Evolutionary conservation across 371 early-diverging fungal genomes (phyloP).

Genomic region (Mucor plumbeus): DNA sequence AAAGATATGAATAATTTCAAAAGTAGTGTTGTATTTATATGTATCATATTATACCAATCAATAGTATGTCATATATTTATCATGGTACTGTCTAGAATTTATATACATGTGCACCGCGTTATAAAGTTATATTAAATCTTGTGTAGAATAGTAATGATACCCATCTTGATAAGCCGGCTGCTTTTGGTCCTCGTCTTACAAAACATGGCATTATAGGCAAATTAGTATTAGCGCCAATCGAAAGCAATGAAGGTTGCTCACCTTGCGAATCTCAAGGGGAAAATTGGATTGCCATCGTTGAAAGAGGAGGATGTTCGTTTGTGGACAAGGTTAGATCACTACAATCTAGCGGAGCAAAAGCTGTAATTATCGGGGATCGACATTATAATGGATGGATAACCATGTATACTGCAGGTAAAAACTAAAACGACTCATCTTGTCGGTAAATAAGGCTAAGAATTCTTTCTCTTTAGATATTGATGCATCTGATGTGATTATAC

Average conservation of each 20-base stretch:
- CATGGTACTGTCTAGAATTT: not conserved
- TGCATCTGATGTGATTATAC: constrained; percentile 76
- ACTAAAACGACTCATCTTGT: no score
- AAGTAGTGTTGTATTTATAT: not conserved
- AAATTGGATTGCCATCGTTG: constrained; percentile 84
- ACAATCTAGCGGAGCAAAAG: constrained; percentile 86
- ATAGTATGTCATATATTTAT: not conserved
- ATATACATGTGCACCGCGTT: not conserved
- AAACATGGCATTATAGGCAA: constrained; percentile 13
- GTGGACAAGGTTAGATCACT: constrained; percentile 87
- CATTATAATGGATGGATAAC: constrained; percentile 77
- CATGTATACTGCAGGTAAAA: constrained; percentile 87
- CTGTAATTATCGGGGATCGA: constrained; percentile 92
- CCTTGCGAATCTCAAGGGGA: constrained; percentile 12
- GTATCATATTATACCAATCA: not conserved
- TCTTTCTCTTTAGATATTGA: constrained; percentile 47
- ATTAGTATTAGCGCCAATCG: not conserved
- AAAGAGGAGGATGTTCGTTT: constrained; percentile 89
- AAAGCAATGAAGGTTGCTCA: not conserved
- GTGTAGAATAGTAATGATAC: constrained; percentile 19
- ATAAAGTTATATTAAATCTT: not conserved
- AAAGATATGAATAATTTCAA: not conserved
- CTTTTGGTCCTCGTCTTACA: constrained; percentile 18
- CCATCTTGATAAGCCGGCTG: constrained; percentile 22
- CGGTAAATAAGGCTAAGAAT: no score